Percentiles rank a stretch among this genome's conserved stretches.
phyloP scores from a whole-genome alignment of 192 early-diverging fungal species.

The Rhizoclosmatium globosum region DNA sequence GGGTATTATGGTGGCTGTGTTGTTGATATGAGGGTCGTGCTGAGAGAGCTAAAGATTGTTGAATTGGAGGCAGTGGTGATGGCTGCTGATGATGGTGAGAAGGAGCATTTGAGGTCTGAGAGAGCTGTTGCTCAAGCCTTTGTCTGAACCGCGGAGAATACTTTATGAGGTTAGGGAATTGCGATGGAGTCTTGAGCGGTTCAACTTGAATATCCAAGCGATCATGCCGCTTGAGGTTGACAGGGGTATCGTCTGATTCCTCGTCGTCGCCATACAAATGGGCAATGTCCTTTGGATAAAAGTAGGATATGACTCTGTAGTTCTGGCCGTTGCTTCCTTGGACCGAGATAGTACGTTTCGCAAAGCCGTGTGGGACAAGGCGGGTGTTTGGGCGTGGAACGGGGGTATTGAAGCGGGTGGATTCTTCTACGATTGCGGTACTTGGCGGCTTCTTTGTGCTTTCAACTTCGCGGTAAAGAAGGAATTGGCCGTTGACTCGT shows the following conservation, averaged over 20 bases:
- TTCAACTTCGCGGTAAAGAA: constrained; percentile 24
- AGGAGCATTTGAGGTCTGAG: no score
- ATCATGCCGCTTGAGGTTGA: background rate
- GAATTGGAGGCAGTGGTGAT: no score
- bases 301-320: constrained; percentile 23
- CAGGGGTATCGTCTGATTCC: background rate
- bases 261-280: background rate
- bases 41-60: no score
- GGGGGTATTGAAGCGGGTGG: constrained; percentile 6
- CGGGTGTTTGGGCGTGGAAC: constrained; percentile 4
- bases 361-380: constrained; percentile 13
- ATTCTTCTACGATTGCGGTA: background rate
- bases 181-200: background rate
- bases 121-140: no score
- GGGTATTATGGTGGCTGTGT: no score
- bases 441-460: background rate
- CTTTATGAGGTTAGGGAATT: background rate
- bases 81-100: no score
- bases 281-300: background rate
- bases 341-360: constrained; percentile 6
- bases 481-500: constrained; percentile 8
- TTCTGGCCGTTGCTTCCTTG: constrained; percentile 1
- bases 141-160: no score
- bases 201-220: background rate
- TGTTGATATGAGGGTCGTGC: no score